Conservation (phyloP, 2,329 filamentous ascomycete genomes). For the Colletotrichum chrysophilum region DNA sequence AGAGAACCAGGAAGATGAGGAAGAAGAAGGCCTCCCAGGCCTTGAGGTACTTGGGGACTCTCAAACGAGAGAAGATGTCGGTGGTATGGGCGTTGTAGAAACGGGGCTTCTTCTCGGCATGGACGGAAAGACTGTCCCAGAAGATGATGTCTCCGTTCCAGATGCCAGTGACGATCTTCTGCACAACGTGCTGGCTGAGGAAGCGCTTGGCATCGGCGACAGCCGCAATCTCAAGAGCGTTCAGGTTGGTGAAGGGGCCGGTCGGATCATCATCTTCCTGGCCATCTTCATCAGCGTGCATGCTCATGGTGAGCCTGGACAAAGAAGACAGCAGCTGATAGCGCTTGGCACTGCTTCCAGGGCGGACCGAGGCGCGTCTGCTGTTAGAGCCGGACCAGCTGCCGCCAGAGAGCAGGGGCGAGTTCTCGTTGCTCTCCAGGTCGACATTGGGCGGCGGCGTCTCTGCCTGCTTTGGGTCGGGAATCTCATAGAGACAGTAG, state of each 20-base stretch:
- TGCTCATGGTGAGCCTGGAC: slow-evolving; percentile 58
- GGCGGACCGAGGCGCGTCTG: slow-evolving; percentile 25
- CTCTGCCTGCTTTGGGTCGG: slow-evolving; percentile 40
- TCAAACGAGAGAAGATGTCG: slow-evolving; percentile 75
- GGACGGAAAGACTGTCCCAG: slow-evolving; percentile 79
- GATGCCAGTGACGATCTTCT: slow-evolving; percentile 83
- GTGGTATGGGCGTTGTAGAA: slow-evolving; percentile 72
- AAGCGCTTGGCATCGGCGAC: slow-evolving; percentile 86
- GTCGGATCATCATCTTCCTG: slow-evolving; percentile 67
- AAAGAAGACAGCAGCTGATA: slow-evolving; percentile 59
- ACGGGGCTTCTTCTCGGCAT: slow-evolving; percentile 76
- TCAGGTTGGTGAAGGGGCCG: slow-evolving; percentile 77
- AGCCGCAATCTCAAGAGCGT: slow-evolving; percentile 85
- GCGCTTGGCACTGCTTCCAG: slow-evolving; percentile 48
- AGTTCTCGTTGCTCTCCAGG: slow-evolving; percentile 53
- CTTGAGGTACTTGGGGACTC: slow-evolving; percentile 86
- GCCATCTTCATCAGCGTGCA: slow-evolving; percentile 39
- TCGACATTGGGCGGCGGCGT: slow-evolving; percentile 28
- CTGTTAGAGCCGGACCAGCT: slow-evolving; percentile 24
- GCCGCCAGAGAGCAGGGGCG: slow-evolving; percentile 48
- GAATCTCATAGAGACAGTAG: slow-evolving; percentile 76
- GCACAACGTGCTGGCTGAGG: slow-evolving; percentile 78
- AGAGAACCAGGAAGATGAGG: slow-evolving; percentile 75
- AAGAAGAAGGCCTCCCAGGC: slow-evolving; percentile 86
- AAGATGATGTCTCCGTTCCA: slow-evolving; percentile 89